Base-by-base conservation (phyloP, 2,329 filamentous ascomycete species). In the Colletotrichum chrysophilum region DNA sequence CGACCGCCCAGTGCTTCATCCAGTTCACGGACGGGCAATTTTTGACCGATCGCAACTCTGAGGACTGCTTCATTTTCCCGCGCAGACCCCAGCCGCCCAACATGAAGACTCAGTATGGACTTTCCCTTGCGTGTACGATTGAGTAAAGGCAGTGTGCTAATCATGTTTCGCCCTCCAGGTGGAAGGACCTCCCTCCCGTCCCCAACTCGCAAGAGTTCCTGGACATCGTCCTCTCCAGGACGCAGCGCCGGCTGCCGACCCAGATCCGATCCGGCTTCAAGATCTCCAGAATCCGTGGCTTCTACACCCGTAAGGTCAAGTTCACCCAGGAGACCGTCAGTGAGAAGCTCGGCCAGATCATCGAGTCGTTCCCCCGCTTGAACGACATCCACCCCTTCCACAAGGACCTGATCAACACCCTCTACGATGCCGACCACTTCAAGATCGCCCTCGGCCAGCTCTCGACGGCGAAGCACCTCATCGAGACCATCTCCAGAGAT, bases 361-460 rank as follows among this genome's bases (percentile, higher is more conserved):
- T 98, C 82, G 95, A 98, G 85, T 95, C 94, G 81, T 98, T 99
- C 83, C 97, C 97, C 71, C 92, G 96, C 74, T 90, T 99, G 70
- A 93, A 95, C 84, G 97, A 99, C 84, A 96, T 98, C 83, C 96
- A 98, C 84, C 96, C 96, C 70, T 98, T 98, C 89, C 96, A 75
- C 64, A 75, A 94, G 87, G 93, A 96, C 87, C 88, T 97, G 82
- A 94, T 99, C 88, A 98, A 99, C 88, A 98, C 97, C 24, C 93
- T 99, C 61, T 99, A 98, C 89, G 96, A 98, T 92, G 95, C 95
- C 85, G 96, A 99, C 89, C 96, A 98, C 85, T 98, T 98, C 89
- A 93, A 94, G 81, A 98, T 99, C 81, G 97, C 97, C 43, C 94
- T 99, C 43, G 97, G 97, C 76, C 97, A 98, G 86, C 89, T 99